Percentiles rank a stretch among this genome's conserved stretches.
phyloP scores from a whole-genome alignment of 2,329 filamentous ascomycete species.

The Myriosclerotinia duriaeana region DNA sequence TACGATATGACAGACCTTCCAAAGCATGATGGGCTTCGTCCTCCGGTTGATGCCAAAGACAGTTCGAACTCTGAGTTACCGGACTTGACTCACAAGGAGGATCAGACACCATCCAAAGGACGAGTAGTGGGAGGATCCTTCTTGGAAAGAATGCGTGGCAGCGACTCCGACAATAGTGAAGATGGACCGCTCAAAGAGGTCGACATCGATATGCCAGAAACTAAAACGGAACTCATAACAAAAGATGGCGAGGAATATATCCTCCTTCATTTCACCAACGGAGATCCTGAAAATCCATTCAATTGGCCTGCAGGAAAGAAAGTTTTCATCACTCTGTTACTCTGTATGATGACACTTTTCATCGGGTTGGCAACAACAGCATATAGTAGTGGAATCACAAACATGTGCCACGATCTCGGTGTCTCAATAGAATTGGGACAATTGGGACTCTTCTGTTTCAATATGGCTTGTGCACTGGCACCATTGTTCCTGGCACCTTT shows the following conservation, averaged over 20 bases:
- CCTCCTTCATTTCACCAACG: constrained; percentile 48
- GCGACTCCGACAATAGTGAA: constrained; percentile 36
- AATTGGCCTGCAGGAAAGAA: constrained; percentile 50
- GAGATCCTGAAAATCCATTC: constrained; percentile 52
- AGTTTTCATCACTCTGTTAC: constrained; percentile 47
- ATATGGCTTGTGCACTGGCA: constrained; percentile 75
- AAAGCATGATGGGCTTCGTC: constrained; percentile 13
- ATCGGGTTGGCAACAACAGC: constrained; percentile 55
- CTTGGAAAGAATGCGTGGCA: constrained; percentile 40
- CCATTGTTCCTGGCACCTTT: constrained; percentile 86
- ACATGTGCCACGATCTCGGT: constrained; percentile 48
- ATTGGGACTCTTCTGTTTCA: constrained; percentile 65
- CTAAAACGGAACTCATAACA: constrained; percentile 45
- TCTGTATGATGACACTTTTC: constrained; percentile 54
- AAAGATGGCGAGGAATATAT: constrained; percentile 48
- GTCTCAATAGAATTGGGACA: constrained; percentile 47
- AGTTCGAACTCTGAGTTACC: constrained; percentile 11
- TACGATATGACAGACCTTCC: constrained; percentile 10
- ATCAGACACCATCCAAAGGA: constrained; percentile 33
- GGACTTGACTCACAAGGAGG: constrained; percentile 30
- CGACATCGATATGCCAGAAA: constrained; percentile 51
- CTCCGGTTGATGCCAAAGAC: neutral
- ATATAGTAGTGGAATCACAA: constrained; percentile 50
- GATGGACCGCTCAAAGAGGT: constrained; percentile 45
- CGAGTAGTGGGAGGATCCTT: constrained; percentile 45